These are phyloP conservation scores for Suhomyces kunorum DNA, from an alignment of 1,139 yeast genomes.

Conservation along the genomic window DNA sequence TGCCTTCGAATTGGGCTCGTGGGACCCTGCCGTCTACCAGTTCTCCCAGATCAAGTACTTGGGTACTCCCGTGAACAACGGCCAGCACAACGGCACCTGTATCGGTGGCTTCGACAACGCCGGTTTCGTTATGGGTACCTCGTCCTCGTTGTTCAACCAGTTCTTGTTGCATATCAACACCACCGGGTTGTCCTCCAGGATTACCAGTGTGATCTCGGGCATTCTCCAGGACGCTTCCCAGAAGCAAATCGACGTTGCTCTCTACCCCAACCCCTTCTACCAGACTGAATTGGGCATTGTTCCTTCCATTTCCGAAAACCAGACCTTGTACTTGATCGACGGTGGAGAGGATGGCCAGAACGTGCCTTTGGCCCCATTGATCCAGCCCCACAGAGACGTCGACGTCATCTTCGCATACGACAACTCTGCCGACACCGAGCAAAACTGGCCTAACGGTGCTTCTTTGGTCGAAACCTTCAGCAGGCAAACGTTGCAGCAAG, in stretches of 20 bases:
- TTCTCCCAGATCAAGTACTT: slow-evolving; percentile 70
- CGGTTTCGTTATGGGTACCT: slow-evolving; percentile 49
- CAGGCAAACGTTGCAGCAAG: slow-evolving; percentile 31
- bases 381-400: slow-evolving; percentile 27
- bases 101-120: slow-evolving; percentile 44
- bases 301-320: slow-evolving; percentile 19
- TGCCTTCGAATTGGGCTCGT: slow-evolving; percentile 84
- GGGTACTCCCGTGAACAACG: slow-evolving; percentile 67
- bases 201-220: slow-evolving; percentile 19
- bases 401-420: slow-evolving; percentile 35
- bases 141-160: slow-evolving; percentile 44
- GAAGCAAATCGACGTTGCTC: slow-evolving; percentile 25
- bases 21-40: slow-evolving; percentile 75
- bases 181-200: slow-evolving; percentile 20
- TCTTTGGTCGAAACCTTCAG: slow-evolving; percentile 35
- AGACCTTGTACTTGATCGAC: slow-evolving; percentile 29
- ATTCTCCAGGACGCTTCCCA: slow-evolving; percentile 19
- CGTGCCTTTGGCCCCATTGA: slow-evolving; percentile 31
- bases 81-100: slow-evolving; percentile 38
- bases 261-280: slow-evolving; percentile 29
- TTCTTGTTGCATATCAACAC: slow-evolving; percentile 26
- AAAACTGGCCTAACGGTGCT: slow-evolving; percentile 39
- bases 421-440: slow-evolving; percentile 30
- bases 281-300: slow-evolving; percentile 17
- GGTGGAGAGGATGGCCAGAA: slow-evolving; percentile 39